Percentiles rank a stretch among this genome's conserved stretches.
These are phyloP conservation scores for Melaleuca quinquenervia DNA, from an alignment of 345 rosid genomes.

Conservation along the genomic window DNA sequence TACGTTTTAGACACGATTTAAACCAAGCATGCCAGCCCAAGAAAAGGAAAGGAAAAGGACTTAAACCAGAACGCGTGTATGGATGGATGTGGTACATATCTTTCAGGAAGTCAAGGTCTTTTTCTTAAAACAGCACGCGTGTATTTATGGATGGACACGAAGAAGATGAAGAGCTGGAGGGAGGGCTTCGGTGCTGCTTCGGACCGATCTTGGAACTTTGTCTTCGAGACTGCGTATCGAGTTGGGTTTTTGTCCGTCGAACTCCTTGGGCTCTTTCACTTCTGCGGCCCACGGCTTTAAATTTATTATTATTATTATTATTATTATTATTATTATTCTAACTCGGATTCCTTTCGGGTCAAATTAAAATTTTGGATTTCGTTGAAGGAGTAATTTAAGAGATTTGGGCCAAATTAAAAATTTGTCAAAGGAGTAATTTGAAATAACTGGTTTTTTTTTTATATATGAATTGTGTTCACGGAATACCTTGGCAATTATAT, in stretches of 20 bases:
- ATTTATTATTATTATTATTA: no score
- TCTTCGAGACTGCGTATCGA: background rate
- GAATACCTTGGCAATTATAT: no score
- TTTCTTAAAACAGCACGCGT: no score
- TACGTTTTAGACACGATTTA: no score
- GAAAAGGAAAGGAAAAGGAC: background rate
- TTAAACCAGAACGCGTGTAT: background rate
- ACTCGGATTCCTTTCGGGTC: background rate
- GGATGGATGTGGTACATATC: background rate
- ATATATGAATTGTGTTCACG: no score
- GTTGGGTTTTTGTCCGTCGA: background rate
- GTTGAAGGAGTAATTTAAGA: no score
- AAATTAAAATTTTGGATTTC: background rate
- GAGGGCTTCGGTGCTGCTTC: background rate
- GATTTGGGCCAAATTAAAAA: no score
- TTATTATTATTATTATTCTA: background rate
- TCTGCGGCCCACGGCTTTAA: background rate
- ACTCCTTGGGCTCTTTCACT: background rate
- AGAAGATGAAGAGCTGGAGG: background rate
- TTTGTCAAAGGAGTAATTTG: background rate
- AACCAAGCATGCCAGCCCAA: background rate
- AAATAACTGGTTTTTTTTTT: no score
- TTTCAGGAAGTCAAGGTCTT: background rate
- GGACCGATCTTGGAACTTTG: background rate
- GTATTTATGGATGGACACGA: no score